Conservation (phyloP, 2,329 filamentous ascomycete species). For the Monilinia vaccinii-corymbosi region DNA sequence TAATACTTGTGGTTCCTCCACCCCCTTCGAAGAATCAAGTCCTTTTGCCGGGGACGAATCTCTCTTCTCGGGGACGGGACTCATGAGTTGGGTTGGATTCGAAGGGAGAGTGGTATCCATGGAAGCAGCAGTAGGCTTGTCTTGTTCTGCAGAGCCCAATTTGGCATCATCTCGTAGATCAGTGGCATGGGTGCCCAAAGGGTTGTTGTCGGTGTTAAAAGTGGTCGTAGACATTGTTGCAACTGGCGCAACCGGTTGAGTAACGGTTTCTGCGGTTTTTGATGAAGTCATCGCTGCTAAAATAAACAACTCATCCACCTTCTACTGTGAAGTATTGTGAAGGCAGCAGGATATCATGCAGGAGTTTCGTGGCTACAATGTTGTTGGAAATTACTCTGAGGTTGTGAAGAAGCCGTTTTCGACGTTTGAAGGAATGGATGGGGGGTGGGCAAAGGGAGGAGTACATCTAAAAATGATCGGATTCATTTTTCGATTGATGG, state of each 20-base stretch:
- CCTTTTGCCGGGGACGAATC: not conserved
- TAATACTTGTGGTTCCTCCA: not conserved
- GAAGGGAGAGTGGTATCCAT: not conserved
- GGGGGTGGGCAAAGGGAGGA: not conserved
- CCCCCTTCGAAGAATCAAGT: not conserved
- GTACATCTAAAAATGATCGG: not conserved
- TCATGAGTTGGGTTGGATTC: not conserved
- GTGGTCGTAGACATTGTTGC: constrained; percentile 5
- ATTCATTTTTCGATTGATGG: constrained; percentile 1
- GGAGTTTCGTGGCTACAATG: not conserved
- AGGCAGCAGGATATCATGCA: not conserved
- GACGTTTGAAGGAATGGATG: not conserved
- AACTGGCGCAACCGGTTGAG: constrained; percentile 4
- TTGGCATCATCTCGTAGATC: not conserved
- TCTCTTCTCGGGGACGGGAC: not conserved
- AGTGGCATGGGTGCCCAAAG: not conserved
- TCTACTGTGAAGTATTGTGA: not conserved
- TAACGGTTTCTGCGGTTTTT: constrained; percentile 14
- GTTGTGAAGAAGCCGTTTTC: not conserved
- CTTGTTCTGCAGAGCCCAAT: not conserved
- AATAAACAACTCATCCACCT: constrained; percentile 31
- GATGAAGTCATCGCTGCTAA: constrained; percentile 31
- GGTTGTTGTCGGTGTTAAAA: not conserved
- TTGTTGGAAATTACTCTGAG: not conserved
- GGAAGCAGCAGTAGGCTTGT: not conserved